Base-by-base conservation (phyloP, 306 rosid genomes). In the Mucuna pruriens region DNA sequence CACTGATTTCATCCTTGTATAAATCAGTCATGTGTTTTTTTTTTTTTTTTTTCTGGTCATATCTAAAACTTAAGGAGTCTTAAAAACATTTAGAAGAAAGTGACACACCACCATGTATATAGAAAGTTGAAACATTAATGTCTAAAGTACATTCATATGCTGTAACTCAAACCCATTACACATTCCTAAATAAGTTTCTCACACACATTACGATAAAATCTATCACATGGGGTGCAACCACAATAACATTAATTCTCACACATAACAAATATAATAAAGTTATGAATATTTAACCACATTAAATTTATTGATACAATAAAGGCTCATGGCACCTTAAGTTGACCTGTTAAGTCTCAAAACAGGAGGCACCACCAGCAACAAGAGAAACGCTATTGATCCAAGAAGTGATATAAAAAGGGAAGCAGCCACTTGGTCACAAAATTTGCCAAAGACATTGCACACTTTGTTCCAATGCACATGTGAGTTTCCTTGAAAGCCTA, bases 401-500 rank as follows among this genome's bases (percentile, higher is more conserved):
- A 87, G 78, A 2, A 84, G 8, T 39, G 98, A 91, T 11, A 90
- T 39, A 1, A 38, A 25, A 25, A 75, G 10, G 7, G 97, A 68
- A 17, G 77, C 86, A 33, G 81, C 78, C 1, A 22, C 84, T 63
- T 88, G 95, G 80, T 84, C 5, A 52, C 98, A 95, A 60, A 92
- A 95, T 63, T 62, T 90, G 0, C 75, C 90, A 63, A 92, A 91
- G 1, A 83, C 77, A 26, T 88, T 40, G 66, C 98, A 94, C 6
- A 95, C 97, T 71, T 92, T 83, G 20, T 78, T 55, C 98, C 98
- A 95, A 15, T 13, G 86, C 49, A 95, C 84, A 46, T 83, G 97
- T 11, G 95, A 81, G 64, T 95, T 95, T 40, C 97, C 98, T 25
- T 75, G 61, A 70, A 62, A 78, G 7, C 92, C 94, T 4, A 95